phyloP scores from a whole-genome alignment of 768 basidiomycete genomes.

The Lactarius trivialis region DNA sequence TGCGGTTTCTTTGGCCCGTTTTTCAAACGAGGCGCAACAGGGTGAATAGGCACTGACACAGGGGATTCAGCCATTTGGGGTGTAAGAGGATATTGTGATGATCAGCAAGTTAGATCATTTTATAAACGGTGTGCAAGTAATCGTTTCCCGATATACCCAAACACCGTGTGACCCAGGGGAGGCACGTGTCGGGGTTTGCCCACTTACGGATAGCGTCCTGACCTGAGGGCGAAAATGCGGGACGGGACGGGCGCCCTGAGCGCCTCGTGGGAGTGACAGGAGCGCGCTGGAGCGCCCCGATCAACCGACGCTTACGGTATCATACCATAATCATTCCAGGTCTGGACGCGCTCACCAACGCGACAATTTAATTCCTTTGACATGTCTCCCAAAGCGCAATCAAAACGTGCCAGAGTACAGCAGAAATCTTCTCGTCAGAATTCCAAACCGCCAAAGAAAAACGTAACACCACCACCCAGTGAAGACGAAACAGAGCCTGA shows the following conservation, averaged over 20 bases:
- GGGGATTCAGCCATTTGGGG: constrained; percentile 27
- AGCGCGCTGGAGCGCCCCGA: neutral
- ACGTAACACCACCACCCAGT: neutral
- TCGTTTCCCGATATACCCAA: neutral
- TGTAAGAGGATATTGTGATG: neutral
- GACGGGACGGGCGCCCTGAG: too few species aligned
- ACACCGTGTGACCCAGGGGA: neutral
- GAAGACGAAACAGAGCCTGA: constrained; percentile 6
- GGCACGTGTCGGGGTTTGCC: neutral
- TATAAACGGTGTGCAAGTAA: neutral
- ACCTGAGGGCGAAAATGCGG: neutral
- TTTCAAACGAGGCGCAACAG: constrained; percentile 69
- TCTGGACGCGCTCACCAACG: neutral
- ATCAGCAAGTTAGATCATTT: constrained; percentile 2
- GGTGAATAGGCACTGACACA: constrained; percentile 42
- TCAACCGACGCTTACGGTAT: neutral
- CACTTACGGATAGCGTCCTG: neutral
- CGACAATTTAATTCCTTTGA: neutral
- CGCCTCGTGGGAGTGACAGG: neutral
- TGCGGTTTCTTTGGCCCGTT: constrained; percentile 63
- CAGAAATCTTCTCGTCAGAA: neutral
- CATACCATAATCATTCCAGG: neutral
- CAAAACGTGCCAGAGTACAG: constrained; percentile 5
- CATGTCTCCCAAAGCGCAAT: constrained; percentile 14
- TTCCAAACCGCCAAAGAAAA: neutral